Conservation (phyloP, 176 grass and related monocot genomes). For the Triticum dicoccoides region DNA sequence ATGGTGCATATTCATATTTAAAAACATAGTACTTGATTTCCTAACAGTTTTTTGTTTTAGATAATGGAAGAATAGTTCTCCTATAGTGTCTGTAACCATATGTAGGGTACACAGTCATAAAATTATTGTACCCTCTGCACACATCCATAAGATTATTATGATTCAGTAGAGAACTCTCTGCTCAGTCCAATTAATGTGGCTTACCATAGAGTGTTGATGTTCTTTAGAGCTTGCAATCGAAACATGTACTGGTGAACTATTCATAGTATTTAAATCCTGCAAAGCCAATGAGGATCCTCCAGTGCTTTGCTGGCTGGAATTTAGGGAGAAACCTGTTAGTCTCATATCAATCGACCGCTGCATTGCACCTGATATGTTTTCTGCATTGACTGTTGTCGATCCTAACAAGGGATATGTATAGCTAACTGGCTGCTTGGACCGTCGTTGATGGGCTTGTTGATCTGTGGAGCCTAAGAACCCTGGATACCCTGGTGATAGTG, state of each 20-base stretch:
- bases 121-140: not conserved
- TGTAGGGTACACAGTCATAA: too few relatives aligned
- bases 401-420: not conserved
- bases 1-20: not conserved
- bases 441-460: not conserved
- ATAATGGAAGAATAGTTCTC: too few relatives aligned
- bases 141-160: not conserved
- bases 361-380: not conserved
- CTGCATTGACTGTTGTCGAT: not conserved
- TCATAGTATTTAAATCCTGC: slow-evolving; percentile 16
- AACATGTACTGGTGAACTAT: slow-evolving; percentile 6
- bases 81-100: too few relatives aligned
- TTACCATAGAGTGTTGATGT: slow-evolving; percentile 36
- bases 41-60: not conserved
- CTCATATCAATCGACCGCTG: not conserved
- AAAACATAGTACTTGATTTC: not conserved
- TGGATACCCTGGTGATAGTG: slow-evolving; percentile 20
- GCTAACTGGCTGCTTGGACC: slow-evolving; percentile 29
- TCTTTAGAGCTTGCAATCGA: slow-evolving; percentile 9
- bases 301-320: slow-evolving; percentile 23
- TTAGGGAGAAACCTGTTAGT: slow-evolving; percentile 8
- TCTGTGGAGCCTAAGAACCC: slow-evolving; percentile 12
- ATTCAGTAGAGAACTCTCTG: too few relatives aligned
- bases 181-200: too few relatives aligned
- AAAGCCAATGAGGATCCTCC: not conserved